Evolutionary conservation across 1,284 basidiomycete species (phyloP).

Genomic region (Abortiporus biennis): DNA sequence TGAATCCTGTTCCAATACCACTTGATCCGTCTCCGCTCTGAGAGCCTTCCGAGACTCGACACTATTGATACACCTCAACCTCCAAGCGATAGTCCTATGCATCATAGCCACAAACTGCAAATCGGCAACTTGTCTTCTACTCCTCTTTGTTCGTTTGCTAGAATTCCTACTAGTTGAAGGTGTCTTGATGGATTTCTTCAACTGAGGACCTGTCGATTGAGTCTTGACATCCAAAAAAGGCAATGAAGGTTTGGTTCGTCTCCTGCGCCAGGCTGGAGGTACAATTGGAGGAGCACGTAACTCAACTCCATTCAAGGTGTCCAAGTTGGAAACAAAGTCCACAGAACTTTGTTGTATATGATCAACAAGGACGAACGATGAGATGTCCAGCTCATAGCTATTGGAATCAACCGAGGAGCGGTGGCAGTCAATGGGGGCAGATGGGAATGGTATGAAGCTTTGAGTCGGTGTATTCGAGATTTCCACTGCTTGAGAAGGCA

Average conservation of each 20-base stretch:
- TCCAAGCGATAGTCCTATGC: constrained; percentile 30
- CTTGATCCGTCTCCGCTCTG: constrained; percentile 10
- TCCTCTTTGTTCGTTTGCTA: constrained; percentile 28
- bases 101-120: constrained; percentile 34
- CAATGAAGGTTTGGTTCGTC: constrained; percentile 19
- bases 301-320: constrained; percentile 1
- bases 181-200: neutral
- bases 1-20: constrained; percentile 19
- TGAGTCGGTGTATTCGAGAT: constrained; percentile 7
- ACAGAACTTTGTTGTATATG: neutral
- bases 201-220: neutral
- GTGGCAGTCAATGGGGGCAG: constrained; percentile 20
- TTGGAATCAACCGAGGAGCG: neutral
- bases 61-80: constrained; percentile 10
- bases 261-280: constrained; percentile 17
- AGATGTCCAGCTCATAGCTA: neutral
- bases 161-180: constrained; percentile 14
- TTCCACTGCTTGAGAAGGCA: constrained; percentile 6
- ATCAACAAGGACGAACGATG: neutral
- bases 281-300: constrained; percentile 4
- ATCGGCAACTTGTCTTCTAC: constrained; percentile 29
- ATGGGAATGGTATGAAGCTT: constrained; percentile 23
- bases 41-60: constrained; percentile 7
- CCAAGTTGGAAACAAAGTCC: neutral
- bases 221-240: constrained; percentile 7